Conservation (phyloP, 805 yeast genomes). For the Metschnikowia aberdeeniae region DNA sequence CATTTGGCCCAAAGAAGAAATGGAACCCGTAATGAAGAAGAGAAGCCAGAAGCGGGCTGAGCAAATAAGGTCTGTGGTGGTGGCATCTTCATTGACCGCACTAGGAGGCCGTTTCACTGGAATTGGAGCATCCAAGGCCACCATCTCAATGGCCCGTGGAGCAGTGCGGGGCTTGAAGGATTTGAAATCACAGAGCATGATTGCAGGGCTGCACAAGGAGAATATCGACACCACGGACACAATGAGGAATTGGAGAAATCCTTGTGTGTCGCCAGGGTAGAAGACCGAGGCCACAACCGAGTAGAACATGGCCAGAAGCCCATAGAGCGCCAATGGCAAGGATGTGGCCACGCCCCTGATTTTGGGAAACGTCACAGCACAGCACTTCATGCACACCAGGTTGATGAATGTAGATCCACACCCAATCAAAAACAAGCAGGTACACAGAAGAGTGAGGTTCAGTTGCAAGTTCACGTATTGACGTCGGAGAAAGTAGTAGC, state of each 20-base stretch:
- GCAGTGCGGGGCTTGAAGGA: background rate
- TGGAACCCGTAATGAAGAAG: slow-evolving; percentile 33
- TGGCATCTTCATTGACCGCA: background rate
- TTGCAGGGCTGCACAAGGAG: slow-evolving; percentile 44
- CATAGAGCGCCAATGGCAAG: slow-evolving; percentile 69
- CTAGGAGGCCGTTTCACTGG: background rate
- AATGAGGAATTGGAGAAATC: slow-evolving; percentile 46
- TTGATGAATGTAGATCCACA: slow-evolving; percentile 64
- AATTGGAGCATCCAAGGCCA: background rate
- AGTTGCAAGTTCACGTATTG: slow-evolving; percentile 45
- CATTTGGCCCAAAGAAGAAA: slow-evolving; percentile 45
- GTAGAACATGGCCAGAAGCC: slow-evolving; percentile 66
- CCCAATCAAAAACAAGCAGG: slow-evolving; percentile 55
- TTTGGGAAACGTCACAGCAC: slow-evolving; percentile 65
- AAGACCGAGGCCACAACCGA: slow-evolving; percentile 51
- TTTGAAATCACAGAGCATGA: slow-evolving; percentile 36
- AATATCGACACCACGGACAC: slow-evolving; percentile 40
- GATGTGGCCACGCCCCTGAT: slow-evolving; percentile 72
- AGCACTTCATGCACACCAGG: slow-evolving; percentile 65
- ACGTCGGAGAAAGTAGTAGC: slow-evolving; percentile 52
- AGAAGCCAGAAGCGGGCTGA: slow-evolving; percentile 36
- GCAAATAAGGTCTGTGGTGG: slow-evolving; percentile 14
- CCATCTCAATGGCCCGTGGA: slow-evolving; percentile 12
- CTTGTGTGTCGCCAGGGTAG: slow-evolving; percentile 55
- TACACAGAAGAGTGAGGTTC: slow-evolving; percentile 39